Conservation (phyloP, 495 filamentous ascomycete genomes). For the Glonium stellatum region DNA sequence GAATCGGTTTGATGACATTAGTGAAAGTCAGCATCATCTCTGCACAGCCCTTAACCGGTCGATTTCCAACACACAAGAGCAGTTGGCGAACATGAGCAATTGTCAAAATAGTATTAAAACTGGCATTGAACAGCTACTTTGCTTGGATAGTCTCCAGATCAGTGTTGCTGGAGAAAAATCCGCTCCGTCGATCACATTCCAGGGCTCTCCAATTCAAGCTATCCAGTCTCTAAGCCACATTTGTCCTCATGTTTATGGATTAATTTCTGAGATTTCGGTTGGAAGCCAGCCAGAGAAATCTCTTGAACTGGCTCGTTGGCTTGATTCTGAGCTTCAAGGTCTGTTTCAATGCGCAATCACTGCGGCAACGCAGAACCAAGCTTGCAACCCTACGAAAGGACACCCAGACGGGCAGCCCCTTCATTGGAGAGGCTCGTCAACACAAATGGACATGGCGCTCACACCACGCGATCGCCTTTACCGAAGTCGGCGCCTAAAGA, state of each 20-base stretch:
- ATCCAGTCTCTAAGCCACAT: background rate
- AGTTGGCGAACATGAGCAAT: background rate
- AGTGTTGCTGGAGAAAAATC: background rate
- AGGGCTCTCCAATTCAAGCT: background rate
- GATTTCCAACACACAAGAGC: background rate
- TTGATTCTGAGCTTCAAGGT: background rate
- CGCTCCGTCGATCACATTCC: background rate
- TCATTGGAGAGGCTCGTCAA: background rate
- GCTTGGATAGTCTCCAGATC: background rate
- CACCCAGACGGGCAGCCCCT: background rate
- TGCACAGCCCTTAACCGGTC: background rate
- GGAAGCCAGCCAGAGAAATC: background rate
- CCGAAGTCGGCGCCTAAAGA: background rate
- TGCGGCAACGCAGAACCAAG: background rate
- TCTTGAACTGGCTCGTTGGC: background rate
- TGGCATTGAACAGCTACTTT: background rate
- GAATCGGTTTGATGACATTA: too few relatives aligned
- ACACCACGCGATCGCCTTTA: background rate
- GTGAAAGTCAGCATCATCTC: too few relatives aligned
- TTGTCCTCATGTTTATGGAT: background rate
- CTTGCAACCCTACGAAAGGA: background rate
- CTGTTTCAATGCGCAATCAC: background rate
- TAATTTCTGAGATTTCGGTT: background rate
- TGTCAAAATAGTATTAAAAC: background rate
- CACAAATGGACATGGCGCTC: too few relatives aligned